Conservation (phyloP, 2,329 filamentous ascomycete species). For the Aspergillus sp. region DNA sequence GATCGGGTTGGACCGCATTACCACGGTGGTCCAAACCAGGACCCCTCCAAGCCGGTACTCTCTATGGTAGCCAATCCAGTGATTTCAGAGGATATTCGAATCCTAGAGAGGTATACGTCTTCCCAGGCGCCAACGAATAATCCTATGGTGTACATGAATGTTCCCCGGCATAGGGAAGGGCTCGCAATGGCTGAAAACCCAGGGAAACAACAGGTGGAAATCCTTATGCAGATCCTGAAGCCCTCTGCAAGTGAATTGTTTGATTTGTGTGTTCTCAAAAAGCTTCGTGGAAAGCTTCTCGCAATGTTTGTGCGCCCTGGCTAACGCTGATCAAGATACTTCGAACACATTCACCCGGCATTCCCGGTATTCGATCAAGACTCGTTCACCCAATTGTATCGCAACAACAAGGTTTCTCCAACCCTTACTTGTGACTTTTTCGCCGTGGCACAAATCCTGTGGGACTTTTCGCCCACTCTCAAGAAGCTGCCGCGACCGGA, state of each 20-base stretch:
- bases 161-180: slow-evolving; percentile 11
- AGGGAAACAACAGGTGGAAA: slow-evolving; percentile 41
- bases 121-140: slow-evolving; percentile 7
- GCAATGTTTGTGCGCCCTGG: not conserved
- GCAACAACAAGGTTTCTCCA: slow-evolving; percentile 46
- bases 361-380: slow-evolving; percentile 54
- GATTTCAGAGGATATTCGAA: slow-evolving; percentile 15
- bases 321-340: slow-evolving; percentile 40
- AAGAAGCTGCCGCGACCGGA: slow-evolving; percentile 41
- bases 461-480: slow-evolving; percentile 33
- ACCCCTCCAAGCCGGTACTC: slow-evolving; percentile 2
- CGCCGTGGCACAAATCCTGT: slow-evolving; percentile 51
- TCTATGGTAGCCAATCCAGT: slow-evolving; percentile 15
- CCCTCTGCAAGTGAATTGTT: slow-evolving; percentile 41
- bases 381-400: slow-evolving; percentile 42
- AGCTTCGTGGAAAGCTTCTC: not conserved
- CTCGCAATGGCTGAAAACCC: slow-evolving; percentile 15
- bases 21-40: slow-evolving; percentile 7
- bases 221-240: slow-evolving; percentile 44
- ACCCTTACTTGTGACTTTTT: slow-evolving; percentile 53
- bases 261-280: slow-evolving; percentile 31
- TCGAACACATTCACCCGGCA: slow-evolving; percentile 49
- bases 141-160: slow-evolving; percentile 5
- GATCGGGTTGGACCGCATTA: slow-evolving; percentile 7
- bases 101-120: slow-evolving; percentile 16